Evolutionary conservation across 2,329 filamentous ascomycete genomes (phyloP), one percentile per base, ranked within the genome.

Genomic region (Furcasterigmium furcatum): DNA sequence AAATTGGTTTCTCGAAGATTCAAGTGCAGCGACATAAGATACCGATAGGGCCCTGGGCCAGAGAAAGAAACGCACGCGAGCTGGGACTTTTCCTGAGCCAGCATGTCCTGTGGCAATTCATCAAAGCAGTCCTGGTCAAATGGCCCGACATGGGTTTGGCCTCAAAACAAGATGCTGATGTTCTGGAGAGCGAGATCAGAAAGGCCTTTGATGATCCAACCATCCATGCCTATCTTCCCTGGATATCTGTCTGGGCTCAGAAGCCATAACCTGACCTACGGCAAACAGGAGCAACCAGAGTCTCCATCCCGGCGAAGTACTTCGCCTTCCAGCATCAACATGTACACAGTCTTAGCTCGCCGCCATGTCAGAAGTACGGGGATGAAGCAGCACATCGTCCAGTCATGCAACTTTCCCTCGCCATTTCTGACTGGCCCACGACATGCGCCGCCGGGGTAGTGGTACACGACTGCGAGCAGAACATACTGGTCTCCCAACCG

Each of bases 41-140:
- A 2, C 66, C 67, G 12, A 46, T 70, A 13, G 67, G 66, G 2
- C 58, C 63, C n/a, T 71, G 67, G 65, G 62, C 64, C 5, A 55
- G 52, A n/a, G 59, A 66, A 29, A 43, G 54, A 9, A 59, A 57
- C 20, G 55, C 58, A 53, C 55, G 66, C 20, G 66, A 69, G 43
- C 61, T 67, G 43, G 67, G 67, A 25, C 58, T 68, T 18, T 69
- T 68, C 44, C 55, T 59, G 22, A 51, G 50, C 36, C 46, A 51
- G 16, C 63, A 68, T 39, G 57, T 56, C 16, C 56, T 69, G 21
- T 52, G 58, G 20, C 59, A 67, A 40, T 64, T 65, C 55, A 54
- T 62, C 9, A 50, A 52, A 7, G 60, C 62, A n/a, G 55, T 69
- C 24, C 24, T 27, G 24, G 51, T 55, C 14, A 62, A 61, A n/a